phyloP scores from a whole-genome alignment of 345 rosid genomes.

The Boechera retrofracta region DNA sequence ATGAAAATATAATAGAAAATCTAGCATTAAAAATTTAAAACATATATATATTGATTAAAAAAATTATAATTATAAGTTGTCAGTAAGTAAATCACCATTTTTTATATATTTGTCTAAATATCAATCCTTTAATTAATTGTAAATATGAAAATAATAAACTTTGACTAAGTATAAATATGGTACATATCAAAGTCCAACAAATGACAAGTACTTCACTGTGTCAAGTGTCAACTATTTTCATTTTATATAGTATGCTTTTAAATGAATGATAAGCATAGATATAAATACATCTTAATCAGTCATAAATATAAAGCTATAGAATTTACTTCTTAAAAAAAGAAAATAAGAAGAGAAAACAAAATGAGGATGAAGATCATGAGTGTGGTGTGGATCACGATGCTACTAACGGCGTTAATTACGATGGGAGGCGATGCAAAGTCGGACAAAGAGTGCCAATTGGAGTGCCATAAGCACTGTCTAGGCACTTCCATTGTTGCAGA shows the following conservation, averaged over 20 bases:
- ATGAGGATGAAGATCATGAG: conserved; percentile 9
- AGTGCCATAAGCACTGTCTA: neutral
- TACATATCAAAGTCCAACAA: neutral
- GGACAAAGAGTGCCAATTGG: neutral
- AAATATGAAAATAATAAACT: neutral
- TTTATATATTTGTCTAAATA: neutral
- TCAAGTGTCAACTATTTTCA: neutral
- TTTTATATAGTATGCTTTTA: neutral
- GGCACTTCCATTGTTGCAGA: neutral
- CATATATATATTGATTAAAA: neutral
- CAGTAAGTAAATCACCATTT: neutral
- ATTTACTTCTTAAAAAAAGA: neutral
- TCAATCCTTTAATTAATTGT: neutral
- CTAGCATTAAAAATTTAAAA: neutral
- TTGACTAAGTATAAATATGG: neutral
- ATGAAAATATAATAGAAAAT: neutral
- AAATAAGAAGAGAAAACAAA: neutral
- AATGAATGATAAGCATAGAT: neutral
- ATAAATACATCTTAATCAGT: neutral
- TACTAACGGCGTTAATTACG: neutral
- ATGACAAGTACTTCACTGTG: neutral
- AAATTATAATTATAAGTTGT: neutral
- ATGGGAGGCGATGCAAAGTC: conserved; percentile 13
- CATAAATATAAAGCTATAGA: neutral
- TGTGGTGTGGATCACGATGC: conserved; percentile 21